Conservation (phyloP, 129 eudicot genomes). For the Artemisia annua region DNA sequence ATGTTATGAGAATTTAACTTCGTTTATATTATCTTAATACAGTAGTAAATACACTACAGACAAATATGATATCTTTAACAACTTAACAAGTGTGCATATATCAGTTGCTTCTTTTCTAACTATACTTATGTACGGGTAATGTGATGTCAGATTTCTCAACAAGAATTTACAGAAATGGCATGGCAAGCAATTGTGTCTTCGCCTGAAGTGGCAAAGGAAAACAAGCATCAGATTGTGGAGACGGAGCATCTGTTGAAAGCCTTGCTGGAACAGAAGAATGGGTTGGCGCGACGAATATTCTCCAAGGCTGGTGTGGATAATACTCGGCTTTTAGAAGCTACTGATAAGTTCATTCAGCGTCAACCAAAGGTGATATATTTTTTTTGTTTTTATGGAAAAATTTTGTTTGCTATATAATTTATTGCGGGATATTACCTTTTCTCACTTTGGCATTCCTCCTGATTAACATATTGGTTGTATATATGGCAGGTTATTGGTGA, state of each 20-base stretch:
- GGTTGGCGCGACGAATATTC: slow-evolving; percentile 90
- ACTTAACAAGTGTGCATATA: too few relatives aligned
- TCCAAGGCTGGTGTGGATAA: slow-evolving; percentile 93
- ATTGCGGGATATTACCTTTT: neutral
- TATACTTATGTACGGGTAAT: slow-evolving; percentile 20
- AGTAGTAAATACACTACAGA: too few relatives aligned
- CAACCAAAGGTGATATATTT: slow-evolving; percentile 74
- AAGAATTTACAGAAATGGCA: slow-evolving; percentile 97
- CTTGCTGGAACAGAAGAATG: slow-evolving; percentile 89
- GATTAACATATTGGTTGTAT: neutral
- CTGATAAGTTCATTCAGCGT: slow-evolving; percentile 81
- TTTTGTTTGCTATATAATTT: neutral
- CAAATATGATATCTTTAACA: too few relatives aligned
- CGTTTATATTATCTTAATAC: too few relatives aligned
- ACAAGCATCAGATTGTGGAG: slow-evolving; percentile 96
- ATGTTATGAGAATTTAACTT: too few relatives aligned
- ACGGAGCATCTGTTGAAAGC: slow-evolving; percentile 96
- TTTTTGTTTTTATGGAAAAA: neutral
- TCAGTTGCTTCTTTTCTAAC: too few relatives aligned
- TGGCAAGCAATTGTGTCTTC: slow-evolving; percentile 97
- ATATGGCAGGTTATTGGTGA: slow-evolving; percentile 76
- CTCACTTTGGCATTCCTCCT: neutral
- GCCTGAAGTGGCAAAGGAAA: slow-evolving; percentile 94
- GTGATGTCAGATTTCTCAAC: slow-evolving; percentile 68
- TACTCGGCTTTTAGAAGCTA: slow-evolving; percentile 85